Evolutionary conservation across 495 filamentous ascomycete species (phyloP), one percentile per base, ranked within the genome.

Genomic region (Penicillium macrosclerotiorum): DNA sequence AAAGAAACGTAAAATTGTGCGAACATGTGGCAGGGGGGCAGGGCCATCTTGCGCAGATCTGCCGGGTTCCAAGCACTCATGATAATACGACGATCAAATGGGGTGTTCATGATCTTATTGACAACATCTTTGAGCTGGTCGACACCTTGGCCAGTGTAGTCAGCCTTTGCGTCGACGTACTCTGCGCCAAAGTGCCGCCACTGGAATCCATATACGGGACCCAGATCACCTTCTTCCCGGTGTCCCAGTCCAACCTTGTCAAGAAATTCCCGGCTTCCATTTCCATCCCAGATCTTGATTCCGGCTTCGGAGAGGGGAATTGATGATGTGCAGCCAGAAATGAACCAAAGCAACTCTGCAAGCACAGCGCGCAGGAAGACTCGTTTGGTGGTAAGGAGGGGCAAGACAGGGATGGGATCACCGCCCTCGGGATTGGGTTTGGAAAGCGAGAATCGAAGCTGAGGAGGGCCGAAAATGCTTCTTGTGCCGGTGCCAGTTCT

Each of bases 1-100:
- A 80, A 96, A 1, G 84, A 88, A 27, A 98, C 91, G 57, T 96
- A 96, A 59, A 97, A 97, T 68, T 97, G 94, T 11, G 92, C 92
- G 70, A 98, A 96, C 93, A 98, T 95, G 65, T 97, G 93, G 60
- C 93, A 98, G 3, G 94, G 93, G 51, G 93, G 93, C 14, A 98
- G 75, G 2, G 90, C 93, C 93, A 97, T 98, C 65, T 87, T 82
- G 35, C 67, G 68, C 55, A 98, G 55, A 63, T 96, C 93, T 4
- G 78, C 78, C 3, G 89, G 89, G 60, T 97, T 97, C 93, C 93
- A 98, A 1, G 93, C 93, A 43, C 74, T 84, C 44, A 98, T 75
- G 50, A 98, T 88, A 50, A 98, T 87, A 20, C 93, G 70, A 1
- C 93, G 78, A 60, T 97, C 93, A 59, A 88, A 94, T 0, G 93